Conservation (phyloP, 805 yeast genomes). For the Nakazawaea ambrosiae region DNA sequence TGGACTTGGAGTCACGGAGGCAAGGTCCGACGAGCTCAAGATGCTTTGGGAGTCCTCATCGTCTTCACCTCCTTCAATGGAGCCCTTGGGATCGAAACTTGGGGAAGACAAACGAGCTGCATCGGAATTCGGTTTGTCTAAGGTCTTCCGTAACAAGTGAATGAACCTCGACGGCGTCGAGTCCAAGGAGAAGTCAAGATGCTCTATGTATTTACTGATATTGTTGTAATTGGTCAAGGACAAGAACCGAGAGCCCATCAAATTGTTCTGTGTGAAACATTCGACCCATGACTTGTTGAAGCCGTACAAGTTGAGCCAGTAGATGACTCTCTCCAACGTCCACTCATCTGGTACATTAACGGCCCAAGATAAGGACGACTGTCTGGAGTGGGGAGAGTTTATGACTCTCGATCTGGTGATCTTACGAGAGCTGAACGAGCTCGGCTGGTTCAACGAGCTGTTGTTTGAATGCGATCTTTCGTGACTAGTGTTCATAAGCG, state of each 20-base stretch:
- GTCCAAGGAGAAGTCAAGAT: conserved; percentile 36
- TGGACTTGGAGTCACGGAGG: conserved; percentile 5
- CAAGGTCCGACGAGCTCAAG: background rate
- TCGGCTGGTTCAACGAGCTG: conserved; percentile 3
- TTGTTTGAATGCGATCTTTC: conserved; percentile 7
- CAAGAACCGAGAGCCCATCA: conserved; percentile 59
- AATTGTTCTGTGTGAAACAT: conserved; percentile 48
- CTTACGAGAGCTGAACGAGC: conserved; percentile 1
- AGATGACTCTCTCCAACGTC: conserved; percentile 59
- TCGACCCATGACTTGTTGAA: conserved; percentile 74
- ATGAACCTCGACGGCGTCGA: conserved; percentile 53
- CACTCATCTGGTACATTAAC: conserved; percentile 55
- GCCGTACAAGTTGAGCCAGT: conserved; percentile 62
- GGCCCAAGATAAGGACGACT: conserved; percentile 34
- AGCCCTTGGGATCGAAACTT: background rate
- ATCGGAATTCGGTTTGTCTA: conserved; percentile 19
- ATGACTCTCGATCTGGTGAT: background rate
- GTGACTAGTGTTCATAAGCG: background rate
- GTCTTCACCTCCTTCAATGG: conserved; percentile 1
- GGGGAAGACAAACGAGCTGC: background rate
- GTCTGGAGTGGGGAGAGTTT: conserved; percentile 9
- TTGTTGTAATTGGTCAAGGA: conserved; percentile 60
- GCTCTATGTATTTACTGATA: conserved; percentile 23
- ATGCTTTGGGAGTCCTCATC: conserved; percentile 7
- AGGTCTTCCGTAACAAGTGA: conserved; percentile 41